Evolutionary conservation across 257 asterid genomes (phyloP), one percentile per base, ranked within the genome.

Genomic region (Solanum virginianum): DNA sequence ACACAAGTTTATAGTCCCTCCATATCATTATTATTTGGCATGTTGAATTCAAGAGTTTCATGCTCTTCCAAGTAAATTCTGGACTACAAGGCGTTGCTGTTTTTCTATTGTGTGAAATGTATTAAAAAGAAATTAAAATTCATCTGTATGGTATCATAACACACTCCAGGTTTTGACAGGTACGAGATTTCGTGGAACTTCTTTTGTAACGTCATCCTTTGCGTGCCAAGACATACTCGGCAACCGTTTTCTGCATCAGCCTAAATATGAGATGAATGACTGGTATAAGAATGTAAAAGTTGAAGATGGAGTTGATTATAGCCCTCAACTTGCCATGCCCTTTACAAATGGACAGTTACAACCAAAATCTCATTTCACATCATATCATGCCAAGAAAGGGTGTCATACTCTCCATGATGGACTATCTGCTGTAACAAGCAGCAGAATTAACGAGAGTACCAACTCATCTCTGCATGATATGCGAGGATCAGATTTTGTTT

Each of bases 181-280:
- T 59, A 80, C 88, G 9, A 87, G 85, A 10, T 71, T 83, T 20
- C 84, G 49, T 12, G 90, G 89, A 80, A 72, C 86, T 53, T 80
- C 90, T 53, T 85, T 81, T 74, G 85, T 86, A 24, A 54, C 87
- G 10, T 79, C 91, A 10, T 86, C 92, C 24, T 86, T 88, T 71
- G 84, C 85, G 1, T 82, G 90, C 87, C 90, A 82, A 81, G 89
- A 88, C 51, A 79, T 88, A 82, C 89, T 88, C 63, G 88, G 88
- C 0, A 49, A 82, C 41, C 69, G 74, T 85, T 60, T 51, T 43
- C 65, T 80, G 80, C 90, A 82, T 82, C 84, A 83, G 5, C 89
- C 82, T 17, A 89, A 85, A 82, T 86, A 79, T 81, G 90, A 80
- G 43, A 84, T 80, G 54, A 85, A 74, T 43, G 87, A 85, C 56